Base-by-base conservation (phyloP, 1,284 basidiomycete genomes). In the Boletus mariae region DNA sequence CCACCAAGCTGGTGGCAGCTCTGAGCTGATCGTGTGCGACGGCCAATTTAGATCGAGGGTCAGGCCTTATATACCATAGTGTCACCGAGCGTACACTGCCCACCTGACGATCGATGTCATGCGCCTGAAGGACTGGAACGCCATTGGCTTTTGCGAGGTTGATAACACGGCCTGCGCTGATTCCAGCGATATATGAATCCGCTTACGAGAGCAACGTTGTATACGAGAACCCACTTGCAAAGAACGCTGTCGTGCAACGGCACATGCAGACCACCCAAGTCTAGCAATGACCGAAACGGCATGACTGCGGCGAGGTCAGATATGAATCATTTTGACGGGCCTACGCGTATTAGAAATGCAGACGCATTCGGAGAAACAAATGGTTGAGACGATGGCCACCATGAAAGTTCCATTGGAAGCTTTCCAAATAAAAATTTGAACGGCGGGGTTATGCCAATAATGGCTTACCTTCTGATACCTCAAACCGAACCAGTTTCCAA, bases 41-140 rank as follows among this genome's bases (percentile, higher is more conserved):
- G 45, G 49, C 26, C 40, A 15, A 34, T 45, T 49, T n/a, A 12
- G 47, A 20, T n/a, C 26, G 35, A 47, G 45, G 17, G 44, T 45
- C 43, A 41, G 23, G 15, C 3, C 10, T 23, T 47, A 53, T 45
- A 51, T 40, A 50, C 46, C 32, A n/a, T 44, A 44, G 47, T 42
- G 32, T 42, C 47, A 25, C 47, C 45, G 52, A 47, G 44, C 2
- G 4, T 20, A 55, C 65, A 60, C 57, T 56, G 61, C 63, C 60
- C 29, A 52, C 17, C 50, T 28, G 31, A 46, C 37, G 44, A 54
- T 61, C 59, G 47, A 51, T 28, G 29, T 20, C 41, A 41, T 43
- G 55, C 37, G 43, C 20, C 43, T 42, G 12, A 32, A 32, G 31
- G 34, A 41, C 20, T 49, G n/a, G 15, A 25, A 41, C 34, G n/a